A percentile compares a stretch with the other conserved stretches of the same genome.
Evolutionary conservation across 805 yeast species (phyloP).

Genomic region (Lipomyces yamanashiensis): DNA sequence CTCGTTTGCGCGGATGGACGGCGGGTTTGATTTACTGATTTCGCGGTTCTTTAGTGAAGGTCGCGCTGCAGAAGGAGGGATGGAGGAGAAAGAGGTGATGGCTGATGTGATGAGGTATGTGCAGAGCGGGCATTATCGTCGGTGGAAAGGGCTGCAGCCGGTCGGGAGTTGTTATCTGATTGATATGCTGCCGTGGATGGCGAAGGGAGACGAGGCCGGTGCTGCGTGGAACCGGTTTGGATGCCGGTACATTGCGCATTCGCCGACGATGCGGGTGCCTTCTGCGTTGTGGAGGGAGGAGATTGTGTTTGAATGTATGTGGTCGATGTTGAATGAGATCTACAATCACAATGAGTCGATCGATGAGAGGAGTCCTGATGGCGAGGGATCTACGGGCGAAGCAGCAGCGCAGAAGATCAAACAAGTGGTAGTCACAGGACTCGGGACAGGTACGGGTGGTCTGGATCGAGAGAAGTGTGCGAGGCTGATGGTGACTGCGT

Average conservation of each 20-base stretch:
- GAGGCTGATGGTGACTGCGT: slow-evolving; percentile 32
- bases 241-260: slow-evolving; percentile 35
- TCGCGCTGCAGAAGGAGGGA: background rate
- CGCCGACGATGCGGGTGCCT: slow-evolving; percentile 38
- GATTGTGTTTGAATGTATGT: slow-evolving; percentile 35
- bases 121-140: slow-evolving; percentile 18
- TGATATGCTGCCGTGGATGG: slow-evolving; percentile 31
- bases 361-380: background rate
- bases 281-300: slow-evolving; percentile 21
- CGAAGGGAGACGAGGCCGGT: background rate
- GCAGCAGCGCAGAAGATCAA: slow-evolving; percentile 1
- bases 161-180: slow-evolving; percentile 30
- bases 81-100: slow-evolving; percentile 4
- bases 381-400: background rate
- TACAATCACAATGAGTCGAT: slow-evolving; percentile 14
- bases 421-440: slow-evolving; percentile 31
- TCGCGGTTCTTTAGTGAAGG: slow-evolving; percentile 14
- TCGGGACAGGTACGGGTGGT: slow-evolving; percentile 36
- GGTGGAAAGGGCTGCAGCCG: slow-evolving; percentile 31
- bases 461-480: slow-evolving; percentile 30
- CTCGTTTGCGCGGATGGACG: slow-evolving; percentile 37
- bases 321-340: slow-evolving; percentile 32
- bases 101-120: slow-evolving; percentile 15
- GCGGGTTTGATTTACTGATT: slow-evolving; percentile 35
- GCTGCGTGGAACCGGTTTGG: slow-evolving; percentile 16